Evolutionary conservation across 371 early-diverging fungal genomes (phyloP).

Genomic region (Rhizomucor pusillus): DNA sequence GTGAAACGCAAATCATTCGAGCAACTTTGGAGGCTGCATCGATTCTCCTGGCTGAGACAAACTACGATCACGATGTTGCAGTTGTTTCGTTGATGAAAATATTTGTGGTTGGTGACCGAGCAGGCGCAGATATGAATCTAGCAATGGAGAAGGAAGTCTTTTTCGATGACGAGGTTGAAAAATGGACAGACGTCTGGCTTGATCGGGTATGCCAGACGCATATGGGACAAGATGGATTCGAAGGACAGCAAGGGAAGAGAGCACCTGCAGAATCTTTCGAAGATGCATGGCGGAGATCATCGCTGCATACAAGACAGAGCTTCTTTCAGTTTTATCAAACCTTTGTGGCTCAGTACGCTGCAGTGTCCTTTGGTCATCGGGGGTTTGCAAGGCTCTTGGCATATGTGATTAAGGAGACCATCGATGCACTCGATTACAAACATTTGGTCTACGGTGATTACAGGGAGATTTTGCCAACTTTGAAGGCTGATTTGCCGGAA

Average conservation of each 20-base stretch:
- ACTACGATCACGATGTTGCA: slow-evolving; percentile 35
- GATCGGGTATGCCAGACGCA: slow-evolving; percentile 26
- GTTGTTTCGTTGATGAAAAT: slow-evolving; percentile 53
- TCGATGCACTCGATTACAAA: slow-evolving; percentile 44
- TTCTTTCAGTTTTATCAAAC: slow-evolving; percentile 60
- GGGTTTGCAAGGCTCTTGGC: slow-evolving; percentile 42
- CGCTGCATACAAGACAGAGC: slow-evolving; percentile 31
- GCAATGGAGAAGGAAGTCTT: slow-evolving; percentile 50
- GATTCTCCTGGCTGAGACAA: slow-evolving; percentile 15
- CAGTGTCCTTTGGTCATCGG: slow-evolving; percentile 42
- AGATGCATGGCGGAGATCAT: slow-evolving; percentile 44
- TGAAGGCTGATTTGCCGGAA: slow-evolving; percentile 18
- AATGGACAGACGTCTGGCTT: slow-evolving; percentile 34
- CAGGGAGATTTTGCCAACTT: slow-evolving; percentile 26
- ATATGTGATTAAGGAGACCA: slow-evolving; percentile 44
- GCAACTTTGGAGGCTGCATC: slow-evolving; percentile 34
- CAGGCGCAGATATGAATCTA: slow-evolving; percentile 28
- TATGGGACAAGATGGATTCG: slow-evolving; percentile 4
- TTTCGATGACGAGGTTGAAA: slow-evolving; percentile 40
- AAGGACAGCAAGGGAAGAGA: too few species aligned
- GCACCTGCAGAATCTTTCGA: slow-evolving; percentile 26
- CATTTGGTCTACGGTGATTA: slow-evolving; percentile 41
- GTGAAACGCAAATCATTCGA: slow-evolving; percentile 5
- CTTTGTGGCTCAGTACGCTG: slow-evolving; percentile 57
- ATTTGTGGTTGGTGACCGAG: slow-evolving; percentile 42